Percentiles rank a stretch among this genome's conserved stretches.
Evolutionary conservation across 2,329 filamentous ascomycete genomes (phyloP).

Genomic region (Myriosclerotinia duriaeana): DNA sequence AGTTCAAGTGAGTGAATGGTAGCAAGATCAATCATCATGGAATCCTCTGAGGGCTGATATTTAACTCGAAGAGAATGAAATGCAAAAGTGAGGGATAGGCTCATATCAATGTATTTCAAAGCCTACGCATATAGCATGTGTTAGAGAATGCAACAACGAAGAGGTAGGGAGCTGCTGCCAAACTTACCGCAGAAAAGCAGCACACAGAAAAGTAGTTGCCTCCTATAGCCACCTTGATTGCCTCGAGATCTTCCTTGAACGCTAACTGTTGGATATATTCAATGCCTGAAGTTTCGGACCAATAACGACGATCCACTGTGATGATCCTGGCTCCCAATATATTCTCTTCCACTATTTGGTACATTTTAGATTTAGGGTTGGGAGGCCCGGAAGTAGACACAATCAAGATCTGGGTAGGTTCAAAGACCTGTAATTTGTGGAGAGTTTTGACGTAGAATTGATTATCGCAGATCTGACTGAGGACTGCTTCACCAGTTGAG

Average conservation of each 20-base stretch:
- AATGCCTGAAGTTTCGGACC: slow-evolving; percentile 75
- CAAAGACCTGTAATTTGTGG: slow-evolving; percentile 79
- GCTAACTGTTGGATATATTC: slow-evolving; percentile 79
- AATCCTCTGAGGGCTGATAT: slow-evolving; percentile 84
- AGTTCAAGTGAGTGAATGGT: slow-evolving; percentile 86
- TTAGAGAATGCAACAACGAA: slow-evolving; percentile 16
- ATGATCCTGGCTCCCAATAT: slow-evolving; percentile 61
- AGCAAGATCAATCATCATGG: slow-evolving; percentile 92
- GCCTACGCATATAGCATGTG: slow-evolving; percentile 50
- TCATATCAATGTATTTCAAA: slow-evolving; percentile 76
- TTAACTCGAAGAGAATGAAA: slow-evolving; percentile 80
- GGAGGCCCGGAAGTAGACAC: slow-evolving; percentile 66
- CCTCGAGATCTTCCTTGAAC: slow-evolving; percentile 75
- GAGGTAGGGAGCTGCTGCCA: not conserved
- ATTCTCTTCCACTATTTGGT: slow-evolving; percentile 71
- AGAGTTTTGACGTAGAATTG: slow-evolving; percentile 88
- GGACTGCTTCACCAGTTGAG: slow-evolving; percentile 76
- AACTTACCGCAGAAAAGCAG: slow-evolving; percentile 77
- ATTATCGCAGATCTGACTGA: slow-evolving; percentile 90
- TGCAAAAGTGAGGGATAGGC: slow-evolving; percentile 66
- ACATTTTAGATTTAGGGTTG: slow-evolving; percentile 70
- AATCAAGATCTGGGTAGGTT: slow-evolving; percentile 77
- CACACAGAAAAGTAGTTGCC: slow-evolving; percentile 87
- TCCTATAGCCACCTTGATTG: slow-evolving; percentile 73
- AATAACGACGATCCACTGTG: slow-evolving; percentile 73